Percentiles rank a stretch among this genome's conserved stretches.
Conservation (phyloP, 2,329 filamentous ascomycete genomes). For the Lithohypha guttulata region DNA sequence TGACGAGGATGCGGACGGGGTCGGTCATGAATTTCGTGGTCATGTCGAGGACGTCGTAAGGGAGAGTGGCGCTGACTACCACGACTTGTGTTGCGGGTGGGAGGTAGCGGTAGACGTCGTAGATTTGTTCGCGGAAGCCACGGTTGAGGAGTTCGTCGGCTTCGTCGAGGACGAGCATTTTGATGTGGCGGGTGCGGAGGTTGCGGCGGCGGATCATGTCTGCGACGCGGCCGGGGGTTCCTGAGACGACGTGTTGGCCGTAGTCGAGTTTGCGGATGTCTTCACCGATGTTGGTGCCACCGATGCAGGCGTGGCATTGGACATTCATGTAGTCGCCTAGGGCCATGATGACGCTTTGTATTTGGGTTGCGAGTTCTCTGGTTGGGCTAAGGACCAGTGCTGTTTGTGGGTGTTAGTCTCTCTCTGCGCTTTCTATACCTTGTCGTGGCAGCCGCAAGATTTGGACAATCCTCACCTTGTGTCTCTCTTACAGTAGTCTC, state of each 20-base stretch:
- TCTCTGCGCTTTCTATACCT: background rate
- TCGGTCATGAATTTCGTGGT: conserved; percentile 99
- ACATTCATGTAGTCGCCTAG: conserved; percentile 99
- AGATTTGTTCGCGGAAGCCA: conserved; percentile 99
- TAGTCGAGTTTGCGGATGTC: conserved; percentile 97
- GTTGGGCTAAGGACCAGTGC: conserved; percentile 92
- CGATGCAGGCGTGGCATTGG: conserved; percentile 98
- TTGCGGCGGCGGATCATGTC: conserved; percentile 99
- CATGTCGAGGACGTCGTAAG: conserved; percentile 96
- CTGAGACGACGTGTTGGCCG: conserved; percentile 92
- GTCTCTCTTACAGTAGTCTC: conserved; percentile 86
- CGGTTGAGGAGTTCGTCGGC: conserved; percentile 99
- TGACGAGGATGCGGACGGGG: conserved; percentile 96
- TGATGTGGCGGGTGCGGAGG: conserved; percentile 94
- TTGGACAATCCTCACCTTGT: conserved; percentile 43
- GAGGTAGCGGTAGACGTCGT: conserved; percentile 99
- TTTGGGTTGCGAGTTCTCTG: conserved; percentile 92
- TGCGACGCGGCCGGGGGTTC: conserved; percentile 94
- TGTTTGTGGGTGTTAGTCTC: conserved; percentile 20
- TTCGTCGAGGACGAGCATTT: conserved; percentile 99
- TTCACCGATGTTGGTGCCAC: conserved; percentile 93
- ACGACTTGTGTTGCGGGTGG: conserved; percentile 98
- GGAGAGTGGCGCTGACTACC: conserved; percentile 95
- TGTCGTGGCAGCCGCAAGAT: no score
- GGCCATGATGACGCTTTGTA: conserved; percentile 98